Conservation (phyloP, 345 rosid genomes). For the Gynandropsis gynandra region DNA sequence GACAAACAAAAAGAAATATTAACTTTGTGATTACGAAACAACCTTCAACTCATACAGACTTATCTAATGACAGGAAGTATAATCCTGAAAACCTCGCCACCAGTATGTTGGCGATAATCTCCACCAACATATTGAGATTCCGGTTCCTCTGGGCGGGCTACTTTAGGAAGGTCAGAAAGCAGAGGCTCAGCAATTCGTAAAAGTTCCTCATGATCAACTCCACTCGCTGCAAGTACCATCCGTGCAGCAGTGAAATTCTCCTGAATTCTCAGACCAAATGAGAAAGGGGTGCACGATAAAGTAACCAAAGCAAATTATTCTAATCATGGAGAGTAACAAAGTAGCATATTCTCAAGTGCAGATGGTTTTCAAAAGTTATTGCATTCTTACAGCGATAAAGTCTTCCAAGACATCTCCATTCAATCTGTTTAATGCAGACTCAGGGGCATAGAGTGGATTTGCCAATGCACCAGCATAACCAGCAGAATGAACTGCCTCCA, state of each 20-base stretch:
- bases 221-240: constrained; percentile 80
- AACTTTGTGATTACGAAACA: neutral
- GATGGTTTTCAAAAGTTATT: neutral
- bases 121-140: constrained; percentile 82
- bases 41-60: neutral
- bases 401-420: constrained; percentile 51
- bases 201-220: constrained; percentile 75
- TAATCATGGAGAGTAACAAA: constrained; percentile 9
- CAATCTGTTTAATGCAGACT: constrained; percentile 55
- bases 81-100: constrained; percentile 55
- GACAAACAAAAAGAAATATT: neutral
- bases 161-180: constrained; percentile 63
- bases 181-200: constrained; percentile 77
- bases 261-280: constrained; percentile 33
- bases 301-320: neutral
- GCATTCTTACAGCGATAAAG: constrained; percentile 61
- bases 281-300: neutral
- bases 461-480: constrained; percentile 82
- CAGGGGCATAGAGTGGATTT: constrained; percentile 81
- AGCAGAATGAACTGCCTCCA: constrained; percentile 85
- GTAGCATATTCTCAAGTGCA: neutral
- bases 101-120: constrained; percentile 76
- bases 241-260: constrained; percentile 75
- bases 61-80: neutral
- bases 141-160: constrained; percentile 44